phyloP scores from a whole-genome alignment of 2,329 filamentous ascomycete species.

The Sphaerulina vaccinii region DNA sequence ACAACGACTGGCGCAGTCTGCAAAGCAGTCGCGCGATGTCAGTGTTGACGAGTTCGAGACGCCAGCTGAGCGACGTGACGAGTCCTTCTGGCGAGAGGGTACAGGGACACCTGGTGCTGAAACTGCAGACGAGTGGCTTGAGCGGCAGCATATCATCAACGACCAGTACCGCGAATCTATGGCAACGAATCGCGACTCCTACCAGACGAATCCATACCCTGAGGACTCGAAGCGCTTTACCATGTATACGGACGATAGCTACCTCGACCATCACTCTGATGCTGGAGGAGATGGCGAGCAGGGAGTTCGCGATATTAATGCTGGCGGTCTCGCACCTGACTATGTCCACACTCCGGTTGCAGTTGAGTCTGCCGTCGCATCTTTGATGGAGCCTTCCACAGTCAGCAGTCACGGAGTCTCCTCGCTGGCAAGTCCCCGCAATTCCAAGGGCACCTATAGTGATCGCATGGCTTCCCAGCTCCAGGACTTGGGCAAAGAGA shows the following conservation, averaged over 20 bases:
- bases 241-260: conserved; percentile 56
- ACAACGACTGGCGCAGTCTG: conserved; percentile 53
- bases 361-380: conserved; percentile 88
- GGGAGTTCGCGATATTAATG: conserved; percentile 58
- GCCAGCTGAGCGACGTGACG: conserved; percentile 39
- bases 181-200: conserved; percentile 37
- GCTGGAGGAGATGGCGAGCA: conserved; percentile 60
- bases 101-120: conserved; percentile 34
- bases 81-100: conserved; percentile 49
- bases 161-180: conserved; percentile 54
- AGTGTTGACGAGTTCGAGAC: conserved; percentile 42
- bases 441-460: conserved; percentile 29
- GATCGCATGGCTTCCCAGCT: conserved; percentile 32
- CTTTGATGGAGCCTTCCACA: conserved; percentile 79
- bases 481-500: conserved; percentile 27
- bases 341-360: conserved; percentile 70
- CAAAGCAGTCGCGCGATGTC: conserved; percentile 53
- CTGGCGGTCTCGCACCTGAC: conserved; percentile 68
- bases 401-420: conserved; percentile 50
- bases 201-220: conserved; percentile 52
- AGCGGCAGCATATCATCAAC: conserved; percentile 58
- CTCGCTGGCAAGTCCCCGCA: conserved; percentile 26
- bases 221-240: conserved; percentile 54
- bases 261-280: conserved; percentile 39
- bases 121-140: conserved; percentile 51